Evolutionary conservation across 2,329 filamentous ascomycete species (phyloP).

Genomic region (Neofusicoccum laricinum): DNA sequence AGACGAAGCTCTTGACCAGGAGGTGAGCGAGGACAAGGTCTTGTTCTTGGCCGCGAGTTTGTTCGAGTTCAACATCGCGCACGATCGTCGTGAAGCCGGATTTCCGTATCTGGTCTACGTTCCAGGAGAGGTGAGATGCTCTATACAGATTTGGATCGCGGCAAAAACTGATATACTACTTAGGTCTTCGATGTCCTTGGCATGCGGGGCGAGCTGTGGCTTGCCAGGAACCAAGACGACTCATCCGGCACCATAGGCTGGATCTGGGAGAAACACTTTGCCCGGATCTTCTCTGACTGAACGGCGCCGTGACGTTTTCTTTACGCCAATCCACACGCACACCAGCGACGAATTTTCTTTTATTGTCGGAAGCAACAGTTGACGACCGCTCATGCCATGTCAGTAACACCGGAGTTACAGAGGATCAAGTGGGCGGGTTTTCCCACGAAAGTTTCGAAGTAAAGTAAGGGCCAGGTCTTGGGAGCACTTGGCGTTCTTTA

Average conservation of each 20-base stretch:
- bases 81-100: constrained; percentile 84
- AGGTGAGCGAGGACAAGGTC: constrained; percentile 61
- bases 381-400: constrained; percentile 11
- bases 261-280: constrained; percentile 99
- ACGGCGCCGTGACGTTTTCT: background rate
- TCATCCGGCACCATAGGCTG: constrained; percentile 75
- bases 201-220: constrained; percentile 95
- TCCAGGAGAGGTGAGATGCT: constrained; percentile 70
- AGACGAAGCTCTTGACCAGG: constrained; percentile 22
- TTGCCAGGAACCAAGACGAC: constrained; percentile 97
- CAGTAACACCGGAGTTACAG: constrained; percentile 15
- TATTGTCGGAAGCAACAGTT: constrained; percentile 7
- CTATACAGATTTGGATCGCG: background rate
- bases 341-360: constrained; percentile 16
- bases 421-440: constrained; percentile 8
- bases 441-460: background rate
- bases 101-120: constrained; percentile 96
- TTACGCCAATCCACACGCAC: constrained; percentile 6
- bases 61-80: constrained; percentile 96
- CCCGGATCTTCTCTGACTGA: constrained; percentile 38
- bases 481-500: constrained; percentile 14
- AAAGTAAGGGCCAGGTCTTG: background rate
- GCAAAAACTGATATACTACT: background rate
- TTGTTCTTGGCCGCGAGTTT: constrained; percentile 90
- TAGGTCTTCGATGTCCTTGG: constrained; percentile 67